Evolutionary conservation across 2,329 filamentous ascomycete species (phyloP), one percentile per base, ranked within the genome.

Genomic region (Passalora sequoiae): DNA sequence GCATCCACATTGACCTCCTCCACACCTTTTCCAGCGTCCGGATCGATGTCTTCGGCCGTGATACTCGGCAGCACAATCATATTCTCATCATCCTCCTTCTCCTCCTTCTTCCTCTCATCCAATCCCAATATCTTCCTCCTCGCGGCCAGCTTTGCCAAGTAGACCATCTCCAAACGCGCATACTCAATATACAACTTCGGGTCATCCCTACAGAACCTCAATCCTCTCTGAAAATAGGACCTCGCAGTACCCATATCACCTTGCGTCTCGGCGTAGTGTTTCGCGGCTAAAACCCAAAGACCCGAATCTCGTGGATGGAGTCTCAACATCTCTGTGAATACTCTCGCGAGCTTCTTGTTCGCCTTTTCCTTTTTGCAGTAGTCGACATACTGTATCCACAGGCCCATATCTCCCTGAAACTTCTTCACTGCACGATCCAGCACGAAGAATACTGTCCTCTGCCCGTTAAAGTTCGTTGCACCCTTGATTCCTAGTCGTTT

Each of bases 331-430:
- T 80, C 69, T 24, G 78, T 79, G 55, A 83, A 72, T 37, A 81
- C 75, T 54, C 76, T 72, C 21, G 71, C 70, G 16, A 83, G 64
- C 57, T 80, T 79, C 61, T 79, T 79, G 60, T 74, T 73, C 12
- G 79, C 75, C 57, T 77, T 66, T 78, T 81, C 70, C 53, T 80
- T 77, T 56, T 81, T 76, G 12, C 86, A 83, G 64, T 87, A 97
- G 46, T 84, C 78, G 47, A 97, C 81, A 61, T 95, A 96, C 60
- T 89, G 86, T 65, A 86, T 81, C 92, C 92, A 98, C 27, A 98
- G 73, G 2, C 77, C 77, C 25, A 89, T 61, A 60, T 86, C 86
- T 3, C 86, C 88, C 1, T 86, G 84, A 60, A 96, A 92, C 51
- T 88, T 87, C 60, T 79, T 77, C 20, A 89, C 88, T 15, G 80